Base-by-base conservation (phyloP, 768 basidiomycete species). In the Leccinum olivaceopallidum region DNA sequence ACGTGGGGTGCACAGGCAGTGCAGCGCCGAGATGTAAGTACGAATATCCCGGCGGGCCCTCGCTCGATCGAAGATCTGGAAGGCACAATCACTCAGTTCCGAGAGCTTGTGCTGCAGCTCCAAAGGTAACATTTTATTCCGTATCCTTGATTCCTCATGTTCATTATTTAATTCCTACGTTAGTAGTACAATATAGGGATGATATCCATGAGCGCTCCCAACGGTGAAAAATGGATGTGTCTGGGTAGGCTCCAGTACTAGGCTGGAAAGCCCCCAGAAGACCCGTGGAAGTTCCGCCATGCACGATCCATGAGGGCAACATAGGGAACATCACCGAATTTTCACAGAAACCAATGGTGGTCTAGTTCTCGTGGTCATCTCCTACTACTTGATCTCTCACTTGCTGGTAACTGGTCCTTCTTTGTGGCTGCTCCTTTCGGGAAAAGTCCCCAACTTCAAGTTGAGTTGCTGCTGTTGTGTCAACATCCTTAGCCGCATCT, bases 31-130 rank as follows among this genome's bases (percentile, higher is more conserved):
- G 28, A 32, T 32, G 30, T 10, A 10, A 32, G 30, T 32, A 1
- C 30, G 30, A 30, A 30, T 32, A 3, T 10, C 9, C 28, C 28
- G 5, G 26, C 26, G 26, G 22, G 22, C 24, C 9, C 30, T 32
- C 30, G 30, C 30, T 32, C 30, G 30, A 10, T 32, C 30, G 9
- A 85, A 60, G 97, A 99, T 71, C 83, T 92, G 59, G 95, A 98
- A 65, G 78, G 75, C 48, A 98, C 97, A 0, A 95, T 98, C 63
- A 73, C 75, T 6, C 95, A 97, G 67, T 99, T 99, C 84, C 81
- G 97, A 50, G 96, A 98, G 39, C 83, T 97, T 5, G 97, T 98
- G 36, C 60, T 88, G 37, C 85, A 87, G 60, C 76, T 98, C 7
- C 95, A 97, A 74, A 82, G 76, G 95, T 95, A 56, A 37, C 76